Base-by-base conservation (phyloP, 202 grass and related monocot species). In the Schoenoplectus triqueter region DNA sequence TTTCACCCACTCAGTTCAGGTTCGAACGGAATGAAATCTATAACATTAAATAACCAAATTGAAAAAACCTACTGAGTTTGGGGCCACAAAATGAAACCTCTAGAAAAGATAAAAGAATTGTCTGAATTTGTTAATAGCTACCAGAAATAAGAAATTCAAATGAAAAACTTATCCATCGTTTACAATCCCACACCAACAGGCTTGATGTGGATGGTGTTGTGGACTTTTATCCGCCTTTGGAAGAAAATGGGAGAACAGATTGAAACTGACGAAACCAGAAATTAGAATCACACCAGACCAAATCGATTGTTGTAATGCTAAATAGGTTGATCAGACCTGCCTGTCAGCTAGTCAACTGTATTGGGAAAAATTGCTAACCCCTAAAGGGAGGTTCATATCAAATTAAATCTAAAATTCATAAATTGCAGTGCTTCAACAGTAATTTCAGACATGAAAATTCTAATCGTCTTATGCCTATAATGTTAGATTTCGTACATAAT, bases 91-190 rank as follows among this genome's bases (percentile, higher is more conserved):
- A 46, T 52, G 47, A 74, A 61, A 42, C 1, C 1, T 61, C 75
- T 79, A 40, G 61, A 78, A 45, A 0, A 5, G 1, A 18, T 79
- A 10, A 79, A 6, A 22, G 17, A 79, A 42, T 31, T 45, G 31
- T n/a, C 13, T 61, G 44, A 39, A 79, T 44, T 60, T 79, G 6
- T 3, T 45, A 11, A 8, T 79, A 7, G 21, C 31, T 60, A 42
- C 14, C 14, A 6, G 3, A 61, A 78, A 42, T 41, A 18, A 3
- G 11, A 76, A 73, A 50, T 73, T 78, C 19, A 0, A 77, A 57
- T 20, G 73, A 78, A 60, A 78, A 77, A 60, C 74, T 59, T 57
- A 3, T 59, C 14, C 52, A 78, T 42, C 52, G 55, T 78, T 60
- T 5, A n/a, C 14, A 8, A 44, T 44, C 51, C 52, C 52, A 42